These are phyloP conservation scores for Lactarius akahatsu DNA, from an alignment of 768 basidiomycete species.

Conservation along the genomic window DNA sequence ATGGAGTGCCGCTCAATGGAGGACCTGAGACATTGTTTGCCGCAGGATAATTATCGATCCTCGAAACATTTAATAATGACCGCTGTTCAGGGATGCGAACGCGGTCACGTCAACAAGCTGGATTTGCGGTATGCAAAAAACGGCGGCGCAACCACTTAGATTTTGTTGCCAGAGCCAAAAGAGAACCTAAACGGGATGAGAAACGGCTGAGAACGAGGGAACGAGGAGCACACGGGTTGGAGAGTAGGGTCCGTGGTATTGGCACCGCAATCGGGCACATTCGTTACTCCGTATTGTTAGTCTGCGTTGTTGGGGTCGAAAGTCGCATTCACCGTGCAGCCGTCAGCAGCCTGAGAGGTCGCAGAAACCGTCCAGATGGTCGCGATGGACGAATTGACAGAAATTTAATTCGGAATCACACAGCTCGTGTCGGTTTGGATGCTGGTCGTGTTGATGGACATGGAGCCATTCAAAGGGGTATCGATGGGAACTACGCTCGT, in stretches of 20 bases:
- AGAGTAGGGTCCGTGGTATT: conserved; percentile 38
- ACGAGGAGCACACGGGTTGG: conserved; percentile 39
- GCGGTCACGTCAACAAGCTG: conserved; percentile 44
- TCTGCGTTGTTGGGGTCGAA: conserved; percentile 42
- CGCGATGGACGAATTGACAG: conserved; percentile 32
- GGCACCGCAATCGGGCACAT: conserved; percentile 37
- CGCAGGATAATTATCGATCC: conserved; percentile 34
- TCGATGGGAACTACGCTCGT: conserved; percentile 41
- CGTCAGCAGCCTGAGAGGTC: conserved; percentile 46
- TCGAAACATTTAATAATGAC: conserved; percentile 42
- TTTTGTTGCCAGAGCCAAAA: conserved; percentile 59
- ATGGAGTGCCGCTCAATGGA: conserved; percentile 47
- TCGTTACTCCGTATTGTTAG: conserved; percentile 52
- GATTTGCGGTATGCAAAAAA: conserved; percentile 60
- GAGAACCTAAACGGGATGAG: conserved; percentile 42
- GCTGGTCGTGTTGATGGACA: conserved; percentile 52
- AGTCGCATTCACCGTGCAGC: conserved; percentile 42
- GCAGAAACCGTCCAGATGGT: conserved; percentile 42
- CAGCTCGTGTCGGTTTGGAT: conserved; percentile 51
- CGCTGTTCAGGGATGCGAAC: conserved; percentile 45
- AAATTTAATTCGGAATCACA: conserved; percentile 36
- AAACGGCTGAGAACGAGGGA: neutral
- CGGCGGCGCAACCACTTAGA: conserved; percentile 37
- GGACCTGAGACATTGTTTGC: conserved; percentile 55
- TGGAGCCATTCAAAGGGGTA: conserved; percentile 48